Percentiles rank a stretch among this genome's conserved stretches.
These are phyloP conservation scores for Athelia psychrophila DNA, from an alignment of 1,284 basidiomycete genomes.

Conservation along the genomic window DNA sequence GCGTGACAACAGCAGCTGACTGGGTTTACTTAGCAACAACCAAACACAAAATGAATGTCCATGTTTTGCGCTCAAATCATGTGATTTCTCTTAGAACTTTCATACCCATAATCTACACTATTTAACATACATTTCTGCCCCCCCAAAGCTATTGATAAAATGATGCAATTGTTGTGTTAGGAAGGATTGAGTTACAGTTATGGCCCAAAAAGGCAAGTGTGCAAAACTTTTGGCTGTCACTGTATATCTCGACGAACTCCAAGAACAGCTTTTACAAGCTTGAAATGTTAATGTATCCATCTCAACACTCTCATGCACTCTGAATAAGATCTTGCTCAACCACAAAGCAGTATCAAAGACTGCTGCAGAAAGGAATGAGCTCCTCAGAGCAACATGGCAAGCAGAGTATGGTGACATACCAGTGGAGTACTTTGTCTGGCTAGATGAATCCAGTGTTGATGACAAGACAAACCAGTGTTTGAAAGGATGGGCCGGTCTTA, in stretches of 20 bases:
- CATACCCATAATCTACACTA: too few relatives aligned
- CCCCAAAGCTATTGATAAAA: too few relatives aligned
- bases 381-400: conserved; percentile 23
- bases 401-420: conserved; percentile 17
- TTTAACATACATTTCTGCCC: too few relatives aligned
- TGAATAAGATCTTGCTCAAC: conserved; percentile 8
- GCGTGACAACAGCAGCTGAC: too few relatives aligned
- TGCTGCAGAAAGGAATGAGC: conserved; percentile 24
- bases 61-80: too few relatives aligned
- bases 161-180: too few relatives aligned
- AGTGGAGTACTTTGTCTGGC: conserved; percentile 21
- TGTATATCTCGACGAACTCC: conserved; percentile 12
- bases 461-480: conserved; percentile 8
- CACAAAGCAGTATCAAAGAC: conserved; percentile 18
- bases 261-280: conserved; percentile 2
- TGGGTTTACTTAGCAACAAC: too few relatives aligned
- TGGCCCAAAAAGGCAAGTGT: too few relatives aligned
- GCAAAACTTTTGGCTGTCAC: too few relatives aligned
- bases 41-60: too few relatives aligned
- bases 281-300: conserved; percentile 8
- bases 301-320: conserved; percentile 8
- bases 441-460: conserved; percentile 23
- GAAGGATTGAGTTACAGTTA: too few relatives aligned
- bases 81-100: too few relatives aligned
- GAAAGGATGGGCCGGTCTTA: conserved; percentile 11